phyloP scores from a whole-genome alignment of 164 flowering plant species.

The Euptelea pleiosperma region DNA sequence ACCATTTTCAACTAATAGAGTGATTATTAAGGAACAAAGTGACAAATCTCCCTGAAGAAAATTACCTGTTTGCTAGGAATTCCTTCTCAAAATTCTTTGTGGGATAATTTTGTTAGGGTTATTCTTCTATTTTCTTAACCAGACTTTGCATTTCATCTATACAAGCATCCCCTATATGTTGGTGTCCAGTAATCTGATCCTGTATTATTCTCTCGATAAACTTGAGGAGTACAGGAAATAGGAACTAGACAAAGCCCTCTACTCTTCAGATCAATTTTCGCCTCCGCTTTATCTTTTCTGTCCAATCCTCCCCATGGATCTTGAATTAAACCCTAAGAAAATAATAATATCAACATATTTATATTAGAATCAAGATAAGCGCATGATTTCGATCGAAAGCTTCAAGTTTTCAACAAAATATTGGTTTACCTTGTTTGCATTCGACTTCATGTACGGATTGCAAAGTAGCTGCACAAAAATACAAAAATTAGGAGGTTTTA shows the following conservation, averaged over 20 bases:
- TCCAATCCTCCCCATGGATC: conserved; percentile 60
- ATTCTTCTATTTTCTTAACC: background rate
- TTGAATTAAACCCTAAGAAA: conserved; percentile 24
- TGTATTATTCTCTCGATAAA: conserved; percentile 43
- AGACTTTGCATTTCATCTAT: conserved; percentile 33
- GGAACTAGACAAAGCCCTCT: conserved; percentile 71
- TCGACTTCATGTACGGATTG: conserved; percentile 59
- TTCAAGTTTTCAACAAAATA: too few species aligned
- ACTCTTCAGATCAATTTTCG: conserved; percentile 45
- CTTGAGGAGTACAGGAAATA: conserved; percentile 52
- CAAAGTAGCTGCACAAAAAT: conserved; percentile 47
- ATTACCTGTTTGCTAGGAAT: background rate
- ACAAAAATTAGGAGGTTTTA: background rate
- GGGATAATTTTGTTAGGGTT: background rate
- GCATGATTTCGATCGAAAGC: too few species aligned
- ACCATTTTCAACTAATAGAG: too few species aligned
- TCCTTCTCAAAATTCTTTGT: background rate
- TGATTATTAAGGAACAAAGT: background rate
- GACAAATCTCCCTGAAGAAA: conserved; percentile 2
- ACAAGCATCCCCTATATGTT: conserved; percentile 58
- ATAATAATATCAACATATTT: too few species aligned
- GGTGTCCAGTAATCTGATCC: conserved; percentile 76
- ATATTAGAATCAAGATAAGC: too few species aligned
- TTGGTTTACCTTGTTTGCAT: conserved; percentile 44
- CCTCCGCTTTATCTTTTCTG: conserved; percentile 42